Base-by-base conservation (phyloP, 1,139 yeast species). In the Scheffersomyces segobiensis region DNA sequence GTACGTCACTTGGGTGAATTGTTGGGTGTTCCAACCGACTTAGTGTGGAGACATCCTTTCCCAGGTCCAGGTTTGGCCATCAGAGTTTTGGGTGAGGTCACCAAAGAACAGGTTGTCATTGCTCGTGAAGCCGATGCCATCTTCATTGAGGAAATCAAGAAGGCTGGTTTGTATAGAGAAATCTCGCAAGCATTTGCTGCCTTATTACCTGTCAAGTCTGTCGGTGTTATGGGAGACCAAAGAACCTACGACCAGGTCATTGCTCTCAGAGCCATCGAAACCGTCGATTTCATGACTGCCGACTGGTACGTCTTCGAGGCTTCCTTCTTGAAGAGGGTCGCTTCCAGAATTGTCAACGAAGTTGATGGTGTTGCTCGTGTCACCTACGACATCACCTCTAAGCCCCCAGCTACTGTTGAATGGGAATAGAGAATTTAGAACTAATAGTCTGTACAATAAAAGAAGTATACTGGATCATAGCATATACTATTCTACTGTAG, bases 31-130 rank as follows among this genome's bases (percentile, higher is more conserved):
- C 96, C 98, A 53, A 96, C 92, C 72, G 99, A 95, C 68, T 85
- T 95, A 69, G 98, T 95, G 66, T 93, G 99, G 98, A 91, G 99
- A 85, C 99, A 95, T 74, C 99, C 99, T 60, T 95, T 95, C 97
- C 99, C 99, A 71, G 99, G 99, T 73, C 99, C 99, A 74, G 99
- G 99, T 81, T 91, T 95, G 73, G 99, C 98, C 67, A 96, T 95
- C 74, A 89, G 99, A 80, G 96, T 95, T 59, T 83, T 95, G 59
- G 99, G 99, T 67, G 98, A 93, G 80, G 98, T 95, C 64, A 91
- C 97, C 62, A 89, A 87, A 67, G 88, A 83, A 63, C 99, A 95
- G 81, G 95, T 95, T 60, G 93, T 87, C 71, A 95, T 95, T 74
- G 99, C 99, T 56, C 91, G 98, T 80, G 95, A 93, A 75, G 99